A percentile compares a stretch with the other conserved stretches of the same genome.
phyloP scores from a whole-genome alignment of 2,329 filamentous ascomycete species.

The Ophiocordyceps polyrhachis-furcata region DNA sequence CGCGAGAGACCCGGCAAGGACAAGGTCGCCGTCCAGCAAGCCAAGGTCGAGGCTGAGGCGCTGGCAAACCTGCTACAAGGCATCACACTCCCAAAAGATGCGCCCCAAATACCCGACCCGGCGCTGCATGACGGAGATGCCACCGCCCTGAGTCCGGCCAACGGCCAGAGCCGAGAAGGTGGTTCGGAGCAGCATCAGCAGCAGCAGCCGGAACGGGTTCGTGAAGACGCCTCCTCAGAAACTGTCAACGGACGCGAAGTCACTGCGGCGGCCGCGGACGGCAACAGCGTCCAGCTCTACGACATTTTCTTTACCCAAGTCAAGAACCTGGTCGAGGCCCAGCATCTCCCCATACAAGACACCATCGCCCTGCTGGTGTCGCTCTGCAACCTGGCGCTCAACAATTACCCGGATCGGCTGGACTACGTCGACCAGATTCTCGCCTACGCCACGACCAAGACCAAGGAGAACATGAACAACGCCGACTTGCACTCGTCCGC shows the following conservation, averaged over 20 bases:
- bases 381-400: constrained; percentile 77
- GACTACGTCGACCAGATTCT: constrained; percentile 94
- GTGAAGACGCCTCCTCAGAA: constrained; percentile 28
- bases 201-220: background rate
- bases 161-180: constrained; percentile 8
- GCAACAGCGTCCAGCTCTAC: constrained; percentile 71
- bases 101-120: constrained; percentile 2
- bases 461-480: constrained; percentile 76
- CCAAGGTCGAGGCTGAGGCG: constrained; percentile 70
- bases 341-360: constrained; percentile 83
- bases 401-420: constrained; percentile 81
- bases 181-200: constrained; percentile 7
- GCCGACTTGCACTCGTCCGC: constrained; percentile 81
- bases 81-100: constrained; percentile 47
- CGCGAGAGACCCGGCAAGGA: constrained; percentile 55
- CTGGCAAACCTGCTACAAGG: constrained; percentile 61
- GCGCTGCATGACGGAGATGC: constrained; percentile 9
- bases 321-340: constrained; percentile 77
- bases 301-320: constrained; percentile 97
- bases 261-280: constrained; percentile 8
- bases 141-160: constrained; percentile 13
- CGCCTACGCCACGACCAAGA: constrained; percentile 72
- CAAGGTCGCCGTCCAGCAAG: constrained; percentile 44
- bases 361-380: constrained; percentile 90
- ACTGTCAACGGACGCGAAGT: constrained; percentile 24